phyloP scores from a whole-genome alignment of 2,329 filamentous ascomycete genomes.

The Lojkania enalia region DNA sequence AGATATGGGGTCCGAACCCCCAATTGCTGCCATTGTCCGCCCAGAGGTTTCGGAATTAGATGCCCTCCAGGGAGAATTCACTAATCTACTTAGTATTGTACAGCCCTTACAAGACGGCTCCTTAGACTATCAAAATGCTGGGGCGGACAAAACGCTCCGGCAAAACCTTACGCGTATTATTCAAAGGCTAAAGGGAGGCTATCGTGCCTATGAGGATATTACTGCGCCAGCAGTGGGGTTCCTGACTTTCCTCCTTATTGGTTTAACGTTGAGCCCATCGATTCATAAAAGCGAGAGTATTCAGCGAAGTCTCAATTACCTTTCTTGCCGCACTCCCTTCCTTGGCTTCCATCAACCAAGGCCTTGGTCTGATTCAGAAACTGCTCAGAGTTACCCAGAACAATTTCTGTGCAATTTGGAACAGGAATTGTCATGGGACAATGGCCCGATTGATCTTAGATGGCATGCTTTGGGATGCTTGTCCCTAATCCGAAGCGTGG shows the following conservation, averaged over 20 bases:
- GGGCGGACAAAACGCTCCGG: slow-evolving; percentile 45
- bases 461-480: slow-evolving; percentile 42
- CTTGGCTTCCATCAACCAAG: slow-evolving; percentile 25
- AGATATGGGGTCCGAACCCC: slow-evolving; percentile 67
- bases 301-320: slow-evolving; percentile 26
- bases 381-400: slow-evolving; percentile 21
- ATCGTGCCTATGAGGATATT: slow-evolving; percentile 83
- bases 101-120: slow-evolving; percentile 30
- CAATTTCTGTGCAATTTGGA: too few species aligned
- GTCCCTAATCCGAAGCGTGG: slow-evolving; percentile 28
- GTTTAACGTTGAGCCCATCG: slow-evolving; percentile 61
- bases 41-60: slow-evolving; percentile 69
- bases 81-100: slow-evolving; percentile 62
- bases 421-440: slow-evolving; percentile 20
- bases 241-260: slow-evolving; percentile 76
- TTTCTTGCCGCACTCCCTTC: slow-evolving; percentile 37
- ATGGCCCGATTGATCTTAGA: slow-evolving; percentile 34
- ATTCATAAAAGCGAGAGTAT: slow-evolving; percentile 13
- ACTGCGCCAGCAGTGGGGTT: slow-evolving; percentile 77
- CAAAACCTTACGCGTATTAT: slow-evolving; percentile 70
- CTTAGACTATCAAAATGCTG: slow-evolving; percentile 28
- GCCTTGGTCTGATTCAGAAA: slow-evolving; percentile 18
- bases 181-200: slow-evolving; percentile 68
- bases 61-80: slow-evolving; percentile 80
- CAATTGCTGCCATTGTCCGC: slow-evolving; percentile 69